Base-by-base conservation (phyloP, 331 rosid genomes). In the Dryas integrifolia region DNA sequence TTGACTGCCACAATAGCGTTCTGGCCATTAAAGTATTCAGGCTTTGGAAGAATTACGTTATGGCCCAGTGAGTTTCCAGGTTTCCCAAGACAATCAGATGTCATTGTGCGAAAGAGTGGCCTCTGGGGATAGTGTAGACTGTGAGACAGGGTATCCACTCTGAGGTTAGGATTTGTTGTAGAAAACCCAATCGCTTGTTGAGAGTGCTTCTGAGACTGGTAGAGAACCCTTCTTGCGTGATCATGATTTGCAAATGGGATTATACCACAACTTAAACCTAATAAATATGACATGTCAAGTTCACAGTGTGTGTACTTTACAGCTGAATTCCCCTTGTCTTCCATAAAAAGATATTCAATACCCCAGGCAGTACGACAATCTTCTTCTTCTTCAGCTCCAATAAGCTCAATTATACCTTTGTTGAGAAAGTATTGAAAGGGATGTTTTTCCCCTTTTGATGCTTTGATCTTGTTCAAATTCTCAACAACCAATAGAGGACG, bases 371-470 rank as follows among this genome's bases (percentile, higher is more conserved):
- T 84, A 6, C 80, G 66, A 65, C 97, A 95, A 67, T 95, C 99
- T 80, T 95, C 99, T 76, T 95, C 98, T 86, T 95, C 99, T 82
- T 95, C 99, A 9, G 96, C 82, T 61, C 99, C 99, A 61, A 95
- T 73, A 61, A 95, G 85, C 76, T 92, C 99, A 63, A 95, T 75
- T 40, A 92, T 83, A 60, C 99, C 99, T 72, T 74, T 82, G 45
- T 95, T 80, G 46, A 95, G 74, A 53, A 92, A 88, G 73, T 85
- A 78, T 62, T 58, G 82, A 79, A 95, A 91, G 14, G 90, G 66
- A 66, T 69, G 56, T 47, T 76, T 79, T 69, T 59, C 79, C 41
- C 73, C 87, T 69, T 92, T 92, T 51, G 75, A 68, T 43, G 77
- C 80, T 74, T 86, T 83, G 26, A 86, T 72, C 89, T 82, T 92